Evolutionary conservation across 1,284 basidiomycete species (phyloP), one percentile per base, ranked within the genome.

Genomic region (Hypsizygus ulmarius): DNA sequence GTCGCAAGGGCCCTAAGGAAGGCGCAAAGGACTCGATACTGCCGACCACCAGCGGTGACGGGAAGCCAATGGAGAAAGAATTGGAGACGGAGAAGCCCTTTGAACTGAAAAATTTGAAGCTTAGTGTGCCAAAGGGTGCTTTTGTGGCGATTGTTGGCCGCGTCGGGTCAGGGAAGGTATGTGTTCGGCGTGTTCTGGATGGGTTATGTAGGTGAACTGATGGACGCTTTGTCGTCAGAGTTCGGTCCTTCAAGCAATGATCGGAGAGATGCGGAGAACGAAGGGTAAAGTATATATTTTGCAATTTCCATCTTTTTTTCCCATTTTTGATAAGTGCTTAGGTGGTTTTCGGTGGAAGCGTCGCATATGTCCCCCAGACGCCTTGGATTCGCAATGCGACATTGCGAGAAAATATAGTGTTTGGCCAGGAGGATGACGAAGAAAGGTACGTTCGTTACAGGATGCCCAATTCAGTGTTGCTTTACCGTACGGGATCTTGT

Each of bases 321-420:
- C 16, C 12, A 18, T 18, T 11, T 30, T 3, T 16, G 11, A 5
- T 3, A 8, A 11, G 6, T 8, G 21, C 21, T 36, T 60, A 82
- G 70, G 78, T 86, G 30, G 62, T 69, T 0, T 83, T 89, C 59
- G 79, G 80, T 1, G 84, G 89, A 5, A 70, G 74, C 0, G 79
- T 90, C 0, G 81, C 89, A 0, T 87, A 91, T 57, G 86, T 86
- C 4, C 81, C 85, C 6, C 90, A 93, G 62, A 75, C 77, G 0
- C 75, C 90, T 0, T 93, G 90, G 87, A 88, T 92, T 56, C 80
- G 81, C 68, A 84, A 87, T 60, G 81, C 82, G 0, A 87, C 84
- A 0, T 66, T 91, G 10, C 72, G 80, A 47, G 77, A 84, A 44
- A 87, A 87, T 59, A 73, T 87, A 45, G 55, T 81, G 0, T 90